Evolutionary conservation across 345 rosid species (phyloP).

Genomic region (Abelmoschus esculentus): DNA sequence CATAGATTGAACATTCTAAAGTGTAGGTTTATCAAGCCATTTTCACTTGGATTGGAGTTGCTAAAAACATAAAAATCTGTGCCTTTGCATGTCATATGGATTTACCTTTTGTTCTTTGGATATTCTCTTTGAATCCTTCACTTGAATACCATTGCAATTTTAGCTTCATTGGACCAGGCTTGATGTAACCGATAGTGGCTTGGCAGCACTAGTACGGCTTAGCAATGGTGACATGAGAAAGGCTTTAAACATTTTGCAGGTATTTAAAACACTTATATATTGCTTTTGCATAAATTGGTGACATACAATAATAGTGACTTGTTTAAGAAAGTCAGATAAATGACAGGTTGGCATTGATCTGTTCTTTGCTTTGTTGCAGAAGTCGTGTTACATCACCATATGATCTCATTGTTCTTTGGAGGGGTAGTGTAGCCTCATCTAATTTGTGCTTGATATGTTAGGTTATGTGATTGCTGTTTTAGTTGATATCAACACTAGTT

Average conservation of each 20-base stretch:
- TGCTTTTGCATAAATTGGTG: not conserved
- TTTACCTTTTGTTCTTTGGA: not conserved
- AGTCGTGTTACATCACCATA: not conserved
- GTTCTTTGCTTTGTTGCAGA: not conserved
- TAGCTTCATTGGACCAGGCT: constrained; percentile 40
- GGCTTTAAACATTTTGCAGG: constrained; percentile 96
- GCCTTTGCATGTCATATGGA: not conserved
- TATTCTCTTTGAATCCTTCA: constrained; percentile 3
- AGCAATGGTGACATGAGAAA: constrained; percentile 99
- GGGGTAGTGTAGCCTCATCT: not conserved
- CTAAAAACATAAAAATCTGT: not conserved
- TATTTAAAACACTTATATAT: constrained; percentile 17
- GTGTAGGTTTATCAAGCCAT: not conserved
- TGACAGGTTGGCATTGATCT: not conserved
- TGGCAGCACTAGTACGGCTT: constrained; percentile 75
- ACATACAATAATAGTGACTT: not conserved
- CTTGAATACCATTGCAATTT: not conserved
- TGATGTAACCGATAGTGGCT: constrained; percentile 67
- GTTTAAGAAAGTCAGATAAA: not conserved
- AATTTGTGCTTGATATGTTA: not conserved
- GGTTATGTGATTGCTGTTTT: not conserved
- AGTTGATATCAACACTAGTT: not conserved
- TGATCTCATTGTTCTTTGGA: not conserved
- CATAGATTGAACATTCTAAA: not conserved
- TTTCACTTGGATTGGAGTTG: not conserved